Conservation (phyloP, 2,329 filamentous ascomycete species). For the Tolypocladium endophyticum region DNA sequence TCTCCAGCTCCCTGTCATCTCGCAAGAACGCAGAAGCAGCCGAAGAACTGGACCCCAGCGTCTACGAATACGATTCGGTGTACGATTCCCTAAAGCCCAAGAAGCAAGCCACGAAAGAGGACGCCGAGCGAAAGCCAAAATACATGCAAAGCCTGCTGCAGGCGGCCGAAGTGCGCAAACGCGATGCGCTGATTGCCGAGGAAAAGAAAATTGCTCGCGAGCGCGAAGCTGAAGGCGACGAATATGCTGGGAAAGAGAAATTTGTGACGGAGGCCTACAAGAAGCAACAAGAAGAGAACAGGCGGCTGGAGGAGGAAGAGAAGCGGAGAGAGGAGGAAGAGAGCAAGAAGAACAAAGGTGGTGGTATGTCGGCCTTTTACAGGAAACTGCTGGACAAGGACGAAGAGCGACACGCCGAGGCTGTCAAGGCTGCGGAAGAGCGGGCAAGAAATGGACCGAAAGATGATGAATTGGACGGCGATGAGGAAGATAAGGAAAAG, state of each 20-base stretch:
- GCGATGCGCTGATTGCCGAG: constrained; percentile 66
- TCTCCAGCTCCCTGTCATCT: constrained; percentile 54
- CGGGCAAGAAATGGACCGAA: constrained; percentile 29
- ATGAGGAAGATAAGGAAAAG: constrained; percentile 39
- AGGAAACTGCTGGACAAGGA: constrained; percentile 61
- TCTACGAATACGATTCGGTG: constrained; percentile 79
- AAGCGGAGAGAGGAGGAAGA: constrained; percentile 52
- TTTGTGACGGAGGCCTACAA: constrained; percentile 81
- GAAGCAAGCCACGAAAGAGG: constrained; percentile 43
- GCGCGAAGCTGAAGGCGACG: constrained; percentile 69
- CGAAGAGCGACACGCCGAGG: constrained; percentile 59
- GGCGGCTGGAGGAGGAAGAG: constrained; percentile 61
- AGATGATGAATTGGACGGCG: constrained; percentile 15
- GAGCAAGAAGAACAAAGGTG: constrained; percentile 48
- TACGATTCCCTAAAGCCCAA: constrained; percentile 67
- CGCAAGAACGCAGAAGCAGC: constrained; percentile 55
- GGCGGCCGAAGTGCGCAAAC: constrained; percentile 65
- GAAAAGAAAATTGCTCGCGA: constrained; percentile 73
- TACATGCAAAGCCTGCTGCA: constrained; percentile 69
- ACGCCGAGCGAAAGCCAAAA: constrained; percentile 55
- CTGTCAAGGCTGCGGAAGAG: constrained; percentile 56
- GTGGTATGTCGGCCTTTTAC: constrained; percentile 74
- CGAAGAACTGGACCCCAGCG: constrained; percentile 56
- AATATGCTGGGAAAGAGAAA: constrained; percentile 73
- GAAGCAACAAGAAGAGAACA: constrained; percentile 67